Evolutionary conservation across 345 rosid genomes (phyloP), one percentile per base, ranked within the genome.

Genomic region (Salix koriyanagi): DNA sequence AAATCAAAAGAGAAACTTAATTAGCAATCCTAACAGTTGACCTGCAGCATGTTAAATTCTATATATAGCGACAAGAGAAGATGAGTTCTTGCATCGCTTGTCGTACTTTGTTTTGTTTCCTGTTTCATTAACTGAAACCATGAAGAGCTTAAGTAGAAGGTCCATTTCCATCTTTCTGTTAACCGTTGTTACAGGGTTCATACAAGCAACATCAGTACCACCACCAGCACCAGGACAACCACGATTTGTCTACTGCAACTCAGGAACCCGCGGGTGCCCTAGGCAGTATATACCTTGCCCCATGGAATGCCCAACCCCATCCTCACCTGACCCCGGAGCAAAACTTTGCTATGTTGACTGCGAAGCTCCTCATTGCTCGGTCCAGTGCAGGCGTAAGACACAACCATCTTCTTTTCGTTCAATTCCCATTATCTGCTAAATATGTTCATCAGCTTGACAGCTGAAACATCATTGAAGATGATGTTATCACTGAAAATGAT

Each of bases 331-430:
- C 37, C 37, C 37, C 37, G 0, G 37, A 34, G 37, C 37, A 46
- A 86, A 83, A 75, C 83, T 75, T 48, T 86, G 87, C 71, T 73
- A 69, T 52, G 48, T 80, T 71, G 56, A 84, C 76, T 86, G 89
- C 67, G 18, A 67, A 26, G 71, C 74, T 8, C 88, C 90, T 19
- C 26, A 44, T 16, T 83, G 90, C 73, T 42, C 68, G 25, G 16
- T 88, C 16, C 67, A 67, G 44, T 83, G 87, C 86, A 84, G 61
- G 71, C 36, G 87, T 84, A 76, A 32, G 82, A 6, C 37, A 48
- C 4, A 13, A 12, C 25, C 41, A 30, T 16, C 21, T 13, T 50
- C 25, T 37, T 25, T 10, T 61, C 14, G 7, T 26, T 25, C 37
- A 26, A 65, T 34, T 28, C 34, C 32, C 44, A 12, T 65, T 26